Conservation (phyloP, 148 eudicot species). For the Hydrangea macrophylla region DNA sequence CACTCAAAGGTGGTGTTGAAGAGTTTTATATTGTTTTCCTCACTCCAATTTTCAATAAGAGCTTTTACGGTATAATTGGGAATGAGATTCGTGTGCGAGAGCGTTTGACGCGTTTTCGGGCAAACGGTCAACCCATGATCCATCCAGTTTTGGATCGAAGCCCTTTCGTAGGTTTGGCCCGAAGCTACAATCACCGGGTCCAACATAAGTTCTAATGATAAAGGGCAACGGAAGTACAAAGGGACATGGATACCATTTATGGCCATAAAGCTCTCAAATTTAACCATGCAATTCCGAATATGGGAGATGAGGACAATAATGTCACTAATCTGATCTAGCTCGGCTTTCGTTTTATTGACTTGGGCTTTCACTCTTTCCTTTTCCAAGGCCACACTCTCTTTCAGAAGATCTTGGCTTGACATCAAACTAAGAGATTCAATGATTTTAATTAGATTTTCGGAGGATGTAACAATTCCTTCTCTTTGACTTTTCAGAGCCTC, state of each 20-base stretch:
- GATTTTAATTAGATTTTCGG: conserved; percentile 35
- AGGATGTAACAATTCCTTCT: conserved; percentile 25
- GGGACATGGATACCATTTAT: conserved; percentile 47
- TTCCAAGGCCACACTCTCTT: conserved; percentile 59
- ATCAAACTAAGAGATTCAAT: conserved; percentile 37
- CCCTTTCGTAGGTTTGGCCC: conserved; percentile 71
- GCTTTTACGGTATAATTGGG: conserved; percentile 75
- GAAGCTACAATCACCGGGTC: conserved; percentile 77
- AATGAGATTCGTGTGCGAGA: conserved; percentile 55
- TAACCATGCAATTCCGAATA: conserved; percentile 43
- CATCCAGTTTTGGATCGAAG: conserved; percentile 65
- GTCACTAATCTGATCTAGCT: conserved; percentile 33
- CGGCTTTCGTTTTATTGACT: conserved; percentile 25
- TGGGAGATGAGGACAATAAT: conserved; percentile 37
- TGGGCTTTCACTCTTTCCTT: conserved; percentile 51
- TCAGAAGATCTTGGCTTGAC: conserved; percentile 50
- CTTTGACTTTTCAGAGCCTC: conserved; percentile 33
- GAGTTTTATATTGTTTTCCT: conserved; percentile 44
- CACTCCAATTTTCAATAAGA: conserved; percentile 63
- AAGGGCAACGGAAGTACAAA: conserved; percentile 63
- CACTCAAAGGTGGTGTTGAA: conserved; percentile 8
- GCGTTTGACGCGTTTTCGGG: conserved; percentile 55
- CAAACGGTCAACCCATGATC: conserved; percentile 53
- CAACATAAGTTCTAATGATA: conserved; percentile 60
- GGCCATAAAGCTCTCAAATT: conserved; percentile 39